These are phyloP conservation scores for Mortierella sp. DNA, from an alignment of 371 early-diverging fungal species.

Conservation along the genomic window DNA sequence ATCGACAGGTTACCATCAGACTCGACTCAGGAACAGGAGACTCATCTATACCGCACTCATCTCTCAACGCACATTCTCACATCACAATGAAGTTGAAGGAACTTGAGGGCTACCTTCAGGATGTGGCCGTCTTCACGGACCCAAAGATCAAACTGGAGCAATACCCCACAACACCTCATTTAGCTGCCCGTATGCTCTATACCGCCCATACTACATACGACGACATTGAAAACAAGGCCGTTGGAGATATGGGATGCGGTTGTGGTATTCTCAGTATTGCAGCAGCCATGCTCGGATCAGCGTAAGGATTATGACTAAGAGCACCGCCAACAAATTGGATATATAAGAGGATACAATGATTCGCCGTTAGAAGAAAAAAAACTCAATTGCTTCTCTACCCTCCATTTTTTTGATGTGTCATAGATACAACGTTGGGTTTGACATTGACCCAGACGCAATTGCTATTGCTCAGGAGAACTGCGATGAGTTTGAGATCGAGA, in stretches of 20 bases:
- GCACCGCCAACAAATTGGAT: too few species aligned
- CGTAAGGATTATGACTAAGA: conserved; percentile 24
- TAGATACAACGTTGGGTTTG: conserved; percentile 78
- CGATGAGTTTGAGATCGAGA: conserved; percentile 76
- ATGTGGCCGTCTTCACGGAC: conserved; percentile 79
- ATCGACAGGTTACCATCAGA: not conserved
- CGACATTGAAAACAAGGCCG: conserved; percentile 82
- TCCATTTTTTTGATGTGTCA: not conserved
- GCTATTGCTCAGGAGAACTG: conserved; percentile 79
- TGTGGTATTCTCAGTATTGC: conserved; percentile 79
- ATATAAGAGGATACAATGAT: too few species aligned
- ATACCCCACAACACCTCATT: conserved; percentile 89
- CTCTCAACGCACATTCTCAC: not conserved
- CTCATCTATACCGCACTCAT: conserved; percentile 10
- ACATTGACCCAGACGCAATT: conserved; percentile 88
- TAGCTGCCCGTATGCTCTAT: conserved; percentile 87
- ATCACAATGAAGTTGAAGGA: conserved; percentile 82
- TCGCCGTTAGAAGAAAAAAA: not conserved
- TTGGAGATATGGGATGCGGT: conserved; percentile 90
- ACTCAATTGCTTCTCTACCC: not conserved
- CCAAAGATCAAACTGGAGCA: conserved; percentile 91
- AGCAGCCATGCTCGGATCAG: conserved; percentile 50
- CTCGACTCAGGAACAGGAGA: not conserved
- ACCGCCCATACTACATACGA: conserved; percentile 84
- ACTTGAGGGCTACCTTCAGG: conserved; percentile 80